phyloP scores from a whole-genome alignment of 106 monocot genomes.

The Dendrobium chrysotoxum region DNA sequence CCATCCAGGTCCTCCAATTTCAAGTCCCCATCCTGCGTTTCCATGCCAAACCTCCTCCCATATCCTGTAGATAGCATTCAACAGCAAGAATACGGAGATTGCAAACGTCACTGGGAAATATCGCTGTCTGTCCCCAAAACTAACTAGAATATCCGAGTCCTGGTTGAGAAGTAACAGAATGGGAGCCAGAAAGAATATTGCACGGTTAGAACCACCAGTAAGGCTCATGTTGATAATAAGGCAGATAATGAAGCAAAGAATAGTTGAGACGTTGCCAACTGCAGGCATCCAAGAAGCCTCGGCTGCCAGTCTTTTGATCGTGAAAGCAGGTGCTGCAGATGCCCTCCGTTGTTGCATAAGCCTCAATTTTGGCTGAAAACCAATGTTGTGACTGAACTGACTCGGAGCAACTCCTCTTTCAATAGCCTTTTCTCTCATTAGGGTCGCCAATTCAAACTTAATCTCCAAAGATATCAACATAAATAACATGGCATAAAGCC shows the following conservation, averaged over 20 bases:
- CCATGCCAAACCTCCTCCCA: constrained; percentile 82
- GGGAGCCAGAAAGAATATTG: constrained; percentile 89
- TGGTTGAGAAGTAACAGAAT: constrained; percentile 91
- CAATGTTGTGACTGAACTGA: constrained; percentile 19
- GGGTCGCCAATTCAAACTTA: constrained; percentile 73
- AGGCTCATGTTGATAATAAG: constrained; percentile 64
- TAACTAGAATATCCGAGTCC: constrained; percentile 79
- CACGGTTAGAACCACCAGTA: constrained; percentile 83
- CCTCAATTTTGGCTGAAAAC: constrained; percentile 63
- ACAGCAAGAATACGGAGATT: constrained; percentile 72
- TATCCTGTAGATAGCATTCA: constrained; percentile 75
- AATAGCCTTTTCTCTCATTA: constrained; percentile 70
- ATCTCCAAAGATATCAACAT: constrained; percentile 78
- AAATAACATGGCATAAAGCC: constrained; percentile 85
- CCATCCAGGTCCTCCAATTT: constrained; percentile 94
- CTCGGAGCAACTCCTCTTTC: constrained; percentile 31
- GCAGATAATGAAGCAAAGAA: constrained; percentile 82
- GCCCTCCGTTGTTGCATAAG: constrained; percentile 77
- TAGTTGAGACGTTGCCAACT: constrained; percentile 81
- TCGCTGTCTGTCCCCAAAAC: constrained; percentile 87
- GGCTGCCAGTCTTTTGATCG: constrained; percentile 76
- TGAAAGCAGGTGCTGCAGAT: constrained; percentile 72
- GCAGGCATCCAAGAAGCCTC: constrained; percentile 99
- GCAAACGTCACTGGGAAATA: constrained; percentile 80
- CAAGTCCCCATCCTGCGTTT: constrained; percentile 60